These are phyloP conservation scores for Pneumocystis canis DNA, from an alignment of 1,139 yeast species.

Conservation along the genomic window DNA sequence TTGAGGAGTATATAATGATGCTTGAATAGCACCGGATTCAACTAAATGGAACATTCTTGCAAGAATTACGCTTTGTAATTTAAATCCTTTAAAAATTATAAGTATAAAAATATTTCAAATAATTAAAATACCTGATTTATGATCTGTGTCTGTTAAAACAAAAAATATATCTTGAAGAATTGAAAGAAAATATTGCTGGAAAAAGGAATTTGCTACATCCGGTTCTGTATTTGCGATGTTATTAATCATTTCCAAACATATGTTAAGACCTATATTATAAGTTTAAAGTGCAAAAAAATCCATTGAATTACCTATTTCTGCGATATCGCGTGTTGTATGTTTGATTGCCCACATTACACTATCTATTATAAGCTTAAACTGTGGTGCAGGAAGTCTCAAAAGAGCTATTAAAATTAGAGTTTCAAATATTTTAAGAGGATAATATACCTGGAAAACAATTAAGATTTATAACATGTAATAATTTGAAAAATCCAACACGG, in stretches of 20 bases:
- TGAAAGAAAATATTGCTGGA: constrained; percentile 74
- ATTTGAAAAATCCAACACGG: constrained; percentile 85
- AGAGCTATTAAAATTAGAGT: constrained; percentile 33
- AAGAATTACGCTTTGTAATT: constrained; percentile 69
- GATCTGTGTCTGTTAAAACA: constrained; percentile 93
- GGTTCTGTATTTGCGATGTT: constrained; percentile 63
- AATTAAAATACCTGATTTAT: constrained; percentile 47
- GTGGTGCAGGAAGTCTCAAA: constrained; percentile 76
- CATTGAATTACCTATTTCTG: constrained; percentile 11
- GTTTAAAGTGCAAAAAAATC: constrained; percentile 67
- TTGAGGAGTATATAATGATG: constrained; percentile 52
- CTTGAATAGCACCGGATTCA: constrained; percentile 55
- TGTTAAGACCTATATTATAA: constrained; percentile 41
- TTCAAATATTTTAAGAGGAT: neutral
- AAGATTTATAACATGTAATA: constrained; percentile 71
- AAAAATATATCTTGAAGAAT: constrained; percentile 83
- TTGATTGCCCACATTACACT: constrained; percentile 97
- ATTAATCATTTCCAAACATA: constrained; percentile 65
- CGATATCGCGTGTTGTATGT: constrained; percentile 58
- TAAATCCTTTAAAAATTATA: constrained; percentile 35
- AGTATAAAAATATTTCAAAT: neutral
- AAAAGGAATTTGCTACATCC: constrained; percentile 72
- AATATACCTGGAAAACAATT: constrained; percentile 46
- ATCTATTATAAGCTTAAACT: constrained; percentile 78
- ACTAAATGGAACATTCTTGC: constrained; percentile 75